Base-by-base conservation (phyloP, 2,329 filamentous ascomycete species). In the Colletotrichum scovillei region DNA sequence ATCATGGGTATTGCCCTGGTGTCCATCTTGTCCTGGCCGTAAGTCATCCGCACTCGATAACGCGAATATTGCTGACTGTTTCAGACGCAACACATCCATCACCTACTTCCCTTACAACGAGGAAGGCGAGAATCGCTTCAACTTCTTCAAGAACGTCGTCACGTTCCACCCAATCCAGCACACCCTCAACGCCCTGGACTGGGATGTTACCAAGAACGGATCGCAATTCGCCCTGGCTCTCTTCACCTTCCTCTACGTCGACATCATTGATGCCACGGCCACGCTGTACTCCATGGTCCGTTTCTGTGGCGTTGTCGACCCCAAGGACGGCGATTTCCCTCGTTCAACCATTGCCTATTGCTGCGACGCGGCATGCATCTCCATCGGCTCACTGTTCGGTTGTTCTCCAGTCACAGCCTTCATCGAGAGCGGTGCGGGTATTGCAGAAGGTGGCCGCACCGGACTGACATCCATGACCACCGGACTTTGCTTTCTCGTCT, bases 241-340 rank as follows among this genome's bases (percentile, higher is more conserved):
- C 65, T 91, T 95, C 78, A 95, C 93, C 1, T 94, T 95, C 79
- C 87, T 95, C 3, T 95, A 95, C 73, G 93, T 95, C 63, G 93
- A 95, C 77, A 93, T 95, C 76, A 91, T 95, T 73, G 93, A 95
- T 79, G 92, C 91, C 78, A 95, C 93, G 0, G 93, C 92, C 55
- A 95, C 93, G 0, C 84, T 95, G 49, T 95, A 94, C 83, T 93
- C 92, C n/a, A 95, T 95, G 93, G 93, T 93, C 1, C 91, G 92
- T 26, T 94, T 94, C 83, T 92, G 90, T 74, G 90, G 91, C 32
- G 88, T 89, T 57, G 90, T 93, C 76, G 87, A 92, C 78, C 82
- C 88, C 76, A 86, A 89, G 58, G 90, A 92, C 2, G 91, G 92
- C n/a, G 94, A 97, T 80, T 98, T 98, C 75, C 94, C 95, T 65